Percentiles rank a stretch among this genome's conserved stretches.
phyloP scores from a whole-genome alignment of 441 rosid genomes.

The Pelargonium cotyledonis region DNA sequence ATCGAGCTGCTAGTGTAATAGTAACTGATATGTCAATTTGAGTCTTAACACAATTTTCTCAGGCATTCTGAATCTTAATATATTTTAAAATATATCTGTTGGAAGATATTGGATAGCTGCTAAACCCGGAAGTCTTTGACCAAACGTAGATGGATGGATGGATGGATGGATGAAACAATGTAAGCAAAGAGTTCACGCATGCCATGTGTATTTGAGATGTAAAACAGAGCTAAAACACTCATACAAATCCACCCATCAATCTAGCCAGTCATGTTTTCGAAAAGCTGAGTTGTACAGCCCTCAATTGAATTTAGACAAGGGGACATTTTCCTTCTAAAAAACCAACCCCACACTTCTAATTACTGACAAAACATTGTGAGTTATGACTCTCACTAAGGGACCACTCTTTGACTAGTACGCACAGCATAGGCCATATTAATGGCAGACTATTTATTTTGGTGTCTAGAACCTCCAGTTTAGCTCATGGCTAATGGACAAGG shows the following conservation, averaged over 20 bases:
- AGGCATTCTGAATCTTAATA: background rate
- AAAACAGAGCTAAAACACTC: background rate
- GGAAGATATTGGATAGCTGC: background rate
- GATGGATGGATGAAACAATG: background rate
- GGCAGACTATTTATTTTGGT: background rate
- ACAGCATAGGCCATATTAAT: background rate
- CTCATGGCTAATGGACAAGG: background rate
- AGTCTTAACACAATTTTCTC: background rate
- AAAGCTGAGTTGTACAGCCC: background rate
- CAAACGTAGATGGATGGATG: background rate
- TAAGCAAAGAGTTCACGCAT: background rate
- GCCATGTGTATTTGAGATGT: background rate
- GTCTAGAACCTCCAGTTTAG: background rate
- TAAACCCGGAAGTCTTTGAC: background rate
- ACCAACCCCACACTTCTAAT: background rate
- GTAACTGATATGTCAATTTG: background rate
- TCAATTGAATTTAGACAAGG: background rate
- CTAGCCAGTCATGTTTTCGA: background rate
- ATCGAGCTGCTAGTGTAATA: background rate
- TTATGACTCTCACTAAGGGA: background rate
- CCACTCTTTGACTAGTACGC: background rate
- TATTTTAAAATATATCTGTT: background rate
- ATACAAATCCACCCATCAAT: background rate
- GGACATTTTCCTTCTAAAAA: background rate
- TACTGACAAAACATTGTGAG: too few relatives aligned